Percentiles rank a stretch among this genome's conserved stretches.
Conservation (phyloP, 257 asterid species). For the Asclepias syriaca region DNA sequence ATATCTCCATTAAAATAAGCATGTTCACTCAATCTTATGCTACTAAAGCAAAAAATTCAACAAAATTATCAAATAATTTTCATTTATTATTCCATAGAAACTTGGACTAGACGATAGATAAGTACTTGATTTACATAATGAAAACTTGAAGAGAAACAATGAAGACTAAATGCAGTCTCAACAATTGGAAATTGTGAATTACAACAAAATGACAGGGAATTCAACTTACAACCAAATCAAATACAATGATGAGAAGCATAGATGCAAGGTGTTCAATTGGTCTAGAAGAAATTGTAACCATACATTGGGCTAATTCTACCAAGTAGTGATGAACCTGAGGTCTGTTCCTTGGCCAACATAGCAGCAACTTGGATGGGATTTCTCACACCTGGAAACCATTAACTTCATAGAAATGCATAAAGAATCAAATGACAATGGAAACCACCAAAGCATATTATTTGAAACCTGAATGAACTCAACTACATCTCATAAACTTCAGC, state of each 20-base stretch:
- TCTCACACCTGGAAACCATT: conserved; percentile 77
- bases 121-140: background rate
- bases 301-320: conserved; percentile 96
- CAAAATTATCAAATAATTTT: background rate
- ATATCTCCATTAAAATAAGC: background rate
- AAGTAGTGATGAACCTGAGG: conserved; percentile 64
- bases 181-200: background rate
- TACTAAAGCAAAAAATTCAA: background rate
- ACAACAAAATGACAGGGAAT: background rate
- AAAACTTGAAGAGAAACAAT: background rate
- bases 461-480: background rate
- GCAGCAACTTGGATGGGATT: conserved; percentile 84
- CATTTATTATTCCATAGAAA: background rate
- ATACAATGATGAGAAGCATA: background rate
- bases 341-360: conserved; percentile 84
- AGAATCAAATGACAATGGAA: conserved; percentile 31
- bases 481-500: background rate
- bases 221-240: background rate
- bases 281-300: conserved; percentile 16
- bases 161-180: background rate
- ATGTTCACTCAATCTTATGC: background rate
- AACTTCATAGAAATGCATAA: conserved; percentile 57
- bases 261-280: background rate
- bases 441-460: conserved; percentile 5
- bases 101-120: background rate